These are phyloP conservation scores for Thymus mandschuricus DNA, from an alignment of 257 asterid genomes.

Conservation along the genomic window DNA sequence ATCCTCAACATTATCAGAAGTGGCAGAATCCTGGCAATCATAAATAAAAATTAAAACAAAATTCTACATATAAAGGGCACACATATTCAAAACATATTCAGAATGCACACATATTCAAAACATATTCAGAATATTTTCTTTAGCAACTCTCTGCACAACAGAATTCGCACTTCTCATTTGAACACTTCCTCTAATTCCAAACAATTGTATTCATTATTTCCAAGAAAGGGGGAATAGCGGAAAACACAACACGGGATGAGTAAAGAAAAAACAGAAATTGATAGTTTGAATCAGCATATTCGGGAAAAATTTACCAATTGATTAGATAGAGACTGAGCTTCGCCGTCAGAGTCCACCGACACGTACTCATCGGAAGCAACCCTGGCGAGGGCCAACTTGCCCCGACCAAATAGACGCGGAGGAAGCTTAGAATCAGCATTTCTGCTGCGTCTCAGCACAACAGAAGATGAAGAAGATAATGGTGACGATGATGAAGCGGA, in stretches of 20 bases:
- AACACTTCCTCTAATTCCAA: not conserved
- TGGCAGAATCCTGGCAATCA: slow-evolving; percentile 60
- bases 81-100: too few relatives aligned
- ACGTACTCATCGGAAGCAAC: slow-evolving; percentile 67
- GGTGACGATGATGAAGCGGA: slow-evolving; percentile 33
- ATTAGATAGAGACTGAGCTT: slow-evolving; percentile 58
- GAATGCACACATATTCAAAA: not conserved
- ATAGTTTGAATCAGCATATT: too few relatives aligned
- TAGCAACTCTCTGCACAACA: not conserved
- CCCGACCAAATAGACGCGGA: slow-evolving; percentile 56
- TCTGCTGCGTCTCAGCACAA: slow-evolving; percentile 43
- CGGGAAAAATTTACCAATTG: slow-evolving; percentile 47
- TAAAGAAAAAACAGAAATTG: not conserved
- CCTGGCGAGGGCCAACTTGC: slow-evolving; percentile 63
- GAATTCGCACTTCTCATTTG: not conserved
- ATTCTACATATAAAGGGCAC: too few relatives aligned
- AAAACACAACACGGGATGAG: not conserved
- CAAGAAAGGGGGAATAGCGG: not conserved
- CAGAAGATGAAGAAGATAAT: slow-evolving; percentile 34
- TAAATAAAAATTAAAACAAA: not conserved
- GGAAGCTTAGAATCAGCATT: slow-evolving; percentile 39
- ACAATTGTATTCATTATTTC: not conserved
- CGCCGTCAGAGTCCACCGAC: slow-evolving; percentile 72
- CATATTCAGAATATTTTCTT: not conserved
- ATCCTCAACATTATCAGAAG: slow-evolving; percentile 83